Percentiles rank a stretch among this genome's conserved stretches.
Conservation (phyloP, 495 filamentous ascomycete genomes). For the Podospora pseudocomata region DNA sequence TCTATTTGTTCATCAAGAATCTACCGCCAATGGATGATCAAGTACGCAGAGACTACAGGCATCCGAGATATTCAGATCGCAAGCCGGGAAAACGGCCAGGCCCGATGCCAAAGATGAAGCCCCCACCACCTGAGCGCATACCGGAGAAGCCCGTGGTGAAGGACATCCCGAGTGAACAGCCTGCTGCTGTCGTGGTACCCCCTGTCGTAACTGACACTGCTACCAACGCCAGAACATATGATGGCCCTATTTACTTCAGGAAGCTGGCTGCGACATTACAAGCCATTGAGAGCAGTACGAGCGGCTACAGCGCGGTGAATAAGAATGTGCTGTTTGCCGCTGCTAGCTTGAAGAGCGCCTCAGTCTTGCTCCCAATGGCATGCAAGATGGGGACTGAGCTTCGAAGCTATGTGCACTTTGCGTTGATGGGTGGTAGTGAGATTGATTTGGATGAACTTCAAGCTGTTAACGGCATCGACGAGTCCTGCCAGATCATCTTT, state of each 20-base stretch:
- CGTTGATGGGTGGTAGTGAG: constrained; percentile 53
- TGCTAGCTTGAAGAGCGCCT: constrained; percentile 53
- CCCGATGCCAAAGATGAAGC: constrained; percentile 23
- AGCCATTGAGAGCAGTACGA: constrained; percentile 34
- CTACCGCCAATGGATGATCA: constrained; percentile 36
- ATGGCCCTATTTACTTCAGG: constrained; percentile 39
- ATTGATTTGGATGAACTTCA: constrained; percentile 50
- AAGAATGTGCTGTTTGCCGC: constrained; percentile 58
- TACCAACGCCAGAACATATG: constrained; percentile 26
- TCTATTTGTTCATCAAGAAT: constrained; percentile 46
- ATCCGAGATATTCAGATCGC: constrained; percentile 21
- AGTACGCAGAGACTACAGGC: constrained; percentile 29
- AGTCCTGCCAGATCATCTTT: constrained; percentile 52
- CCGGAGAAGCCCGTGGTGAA: constrained; percentile 4
- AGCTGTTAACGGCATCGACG: constrained; percentile 54
- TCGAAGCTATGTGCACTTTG: constrained; percentile 58
- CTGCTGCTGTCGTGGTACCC: not conserved
- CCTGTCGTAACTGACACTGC: not conserved
- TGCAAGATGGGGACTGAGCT: constrained; percentile 57
- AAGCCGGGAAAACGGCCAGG: constrained; percentile 21
- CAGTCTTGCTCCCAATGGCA: constrained; percentile 54
- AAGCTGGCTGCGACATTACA: constrained; percentile 39
- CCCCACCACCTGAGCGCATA: constrained; percentile 6
- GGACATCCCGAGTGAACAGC: not conserved
- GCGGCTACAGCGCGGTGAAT: constrained; percentile 38